These are phyloP conservation scores for Aspergillus egyptiacus DNA, from an alignment of 495 filamentous ascomycete species.

Conservation along the genomic window DNA sequence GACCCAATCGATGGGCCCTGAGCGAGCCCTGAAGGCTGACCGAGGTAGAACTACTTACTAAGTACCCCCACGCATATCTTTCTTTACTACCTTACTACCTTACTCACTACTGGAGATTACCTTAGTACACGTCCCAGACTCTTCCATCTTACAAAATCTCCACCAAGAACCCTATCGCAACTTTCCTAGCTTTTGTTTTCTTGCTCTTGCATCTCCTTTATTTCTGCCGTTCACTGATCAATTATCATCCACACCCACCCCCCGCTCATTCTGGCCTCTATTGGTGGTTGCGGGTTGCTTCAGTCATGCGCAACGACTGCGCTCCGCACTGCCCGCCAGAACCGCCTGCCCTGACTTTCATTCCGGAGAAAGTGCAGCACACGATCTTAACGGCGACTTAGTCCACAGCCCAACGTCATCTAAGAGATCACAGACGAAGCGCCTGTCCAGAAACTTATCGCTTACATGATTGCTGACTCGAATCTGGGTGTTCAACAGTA, in stretches of 20 bases:
- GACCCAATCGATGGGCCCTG: background rate
- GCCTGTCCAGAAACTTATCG: slow-evolving; percentile 13
- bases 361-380: slow-evolving; percentile 4
- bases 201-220: slow-evolving; percentile 3
- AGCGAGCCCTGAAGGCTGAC: background rate
- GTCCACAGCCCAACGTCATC: background rate
- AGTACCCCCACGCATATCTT: slow-evolving; percentile 10
- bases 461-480: slow-evolving; percentile 35
- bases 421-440: background rate
- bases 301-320: slow-evolving; percentile 23
- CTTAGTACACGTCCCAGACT: slow-evolving; percentile 1
- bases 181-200: slow-evolving; percentile 7
- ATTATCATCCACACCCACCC: background rate
- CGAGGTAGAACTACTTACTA: background rate
- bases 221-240: background rate
- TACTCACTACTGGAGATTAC: slow-evolving; percentile 7
- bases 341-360: slow-evolving; percentile 12
- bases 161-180: slow-evolving; percentile 18
- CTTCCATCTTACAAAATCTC: slow-evolving; percentile 13
- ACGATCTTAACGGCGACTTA: background rate
- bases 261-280: background rate
- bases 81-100: too few relatives aligned
- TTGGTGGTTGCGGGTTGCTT: slow-evolving; percentile 10
- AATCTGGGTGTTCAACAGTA: slow-evolving; percentile 14
- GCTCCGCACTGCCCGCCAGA: slow-evolving; percentile 15